Conservation (phyloP, 2,329 filamentous ascomycete species). For the Colletotrichum chrysophilum region DNA sequence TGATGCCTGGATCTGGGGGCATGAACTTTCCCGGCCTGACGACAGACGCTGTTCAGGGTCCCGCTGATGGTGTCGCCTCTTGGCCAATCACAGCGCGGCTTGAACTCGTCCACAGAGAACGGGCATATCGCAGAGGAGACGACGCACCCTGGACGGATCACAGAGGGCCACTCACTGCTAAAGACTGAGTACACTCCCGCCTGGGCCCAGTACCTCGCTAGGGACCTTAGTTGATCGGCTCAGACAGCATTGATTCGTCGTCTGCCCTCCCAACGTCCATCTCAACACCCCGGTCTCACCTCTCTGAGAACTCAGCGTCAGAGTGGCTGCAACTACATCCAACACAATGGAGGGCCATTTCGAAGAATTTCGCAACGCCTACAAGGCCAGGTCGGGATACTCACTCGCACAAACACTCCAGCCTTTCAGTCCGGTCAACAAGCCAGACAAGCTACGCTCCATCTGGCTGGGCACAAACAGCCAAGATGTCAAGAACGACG, state of each 20-base stretch:
- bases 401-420: slow-evolving; percentile 76
- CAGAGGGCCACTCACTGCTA: neutral
- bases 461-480: slow-evolving; percentile 76
- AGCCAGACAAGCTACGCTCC: slow-evolving; percentile 69
- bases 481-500: slow-evolving; percentile 68
- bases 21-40: neutral
- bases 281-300: neutral
- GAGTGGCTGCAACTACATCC: neutral
- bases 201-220: too few relatives aligned
- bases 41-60: neutral
- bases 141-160: neutral
- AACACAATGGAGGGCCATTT: slow-evolving; percentile 75
- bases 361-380: slow-evolving; percentile 73
- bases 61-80: neutral
- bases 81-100: slow-evolving; percentile 6
- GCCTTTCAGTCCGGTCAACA: slow-evolving; percentile 67
- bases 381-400: slow-evolving; percentile 70
- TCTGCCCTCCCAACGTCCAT: neutral
- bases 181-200: neutral
- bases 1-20: neutral
- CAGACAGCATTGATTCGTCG: neutral
- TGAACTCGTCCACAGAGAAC: neutral
- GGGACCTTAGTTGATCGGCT: neutral
- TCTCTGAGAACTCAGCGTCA: neutral
- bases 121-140: slow-evolving; percentile 3